phyloP scores from a whole-genome alignment of 352 stramenopile genomes.

The Phytopythium chamaehyphon region DNA sequence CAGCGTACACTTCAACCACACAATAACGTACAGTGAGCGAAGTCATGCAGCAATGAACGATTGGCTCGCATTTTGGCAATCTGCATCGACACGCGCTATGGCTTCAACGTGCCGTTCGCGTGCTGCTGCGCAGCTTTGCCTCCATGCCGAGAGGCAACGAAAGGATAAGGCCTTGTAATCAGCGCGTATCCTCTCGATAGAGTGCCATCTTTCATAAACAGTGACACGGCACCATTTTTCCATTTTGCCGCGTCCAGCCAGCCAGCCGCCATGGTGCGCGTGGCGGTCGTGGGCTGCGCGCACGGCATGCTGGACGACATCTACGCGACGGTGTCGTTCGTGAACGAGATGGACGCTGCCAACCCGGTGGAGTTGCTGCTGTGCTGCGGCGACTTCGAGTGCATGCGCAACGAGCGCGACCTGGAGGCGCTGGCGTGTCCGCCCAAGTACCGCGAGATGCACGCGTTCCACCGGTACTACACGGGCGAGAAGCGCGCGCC shows the following conservation, averaged over 20 bases:
- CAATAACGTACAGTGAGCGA: no score
- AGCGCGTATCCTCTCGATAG: no score
- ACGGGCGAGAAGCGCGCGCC: constrained; percentile 88
- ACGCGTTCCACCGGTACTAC: constrained; percentile 97
- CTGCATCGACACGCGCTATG: not conserved
- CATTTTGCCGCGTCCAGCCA: no score
- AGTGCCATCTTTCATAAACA: no score
- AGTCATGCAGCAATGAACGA: no score
- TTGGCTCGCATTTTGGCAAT: no score
- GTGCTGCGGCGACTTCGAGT: constrained; percentile 99
- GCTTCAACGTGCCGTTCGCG: not conserved
- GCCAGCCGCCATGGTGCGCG: constrained; percentile 37
- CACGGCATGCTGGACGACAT: constrained; percentile 98
- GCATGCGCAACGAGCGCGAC: constrained; percentile 94
- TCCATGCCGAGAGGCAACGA: no score
- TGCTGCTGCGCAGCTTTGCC: no score
- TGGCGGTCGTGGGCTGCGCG: constrained; percentile 97
- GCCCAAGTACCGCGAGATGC: constrained; percentile 93
- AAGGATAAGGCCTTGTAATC: not conserved
- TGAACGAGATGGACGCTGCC: constrained; percentile 82
- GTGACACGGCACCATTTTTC: no score
- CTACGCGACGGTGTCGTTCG: constrained; percentile 91
- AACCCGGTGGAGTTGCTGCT: constrained; percentile 94
- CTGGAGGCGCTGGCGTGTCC: constrained; percentile 94
- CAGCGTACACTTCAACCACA: no score